Evolutionary conservation across 192 early-diverging fungal species (phyloP), one percentile per base, ranked within the genome.

Genomic region (Coemansia umbellata): DNA sequence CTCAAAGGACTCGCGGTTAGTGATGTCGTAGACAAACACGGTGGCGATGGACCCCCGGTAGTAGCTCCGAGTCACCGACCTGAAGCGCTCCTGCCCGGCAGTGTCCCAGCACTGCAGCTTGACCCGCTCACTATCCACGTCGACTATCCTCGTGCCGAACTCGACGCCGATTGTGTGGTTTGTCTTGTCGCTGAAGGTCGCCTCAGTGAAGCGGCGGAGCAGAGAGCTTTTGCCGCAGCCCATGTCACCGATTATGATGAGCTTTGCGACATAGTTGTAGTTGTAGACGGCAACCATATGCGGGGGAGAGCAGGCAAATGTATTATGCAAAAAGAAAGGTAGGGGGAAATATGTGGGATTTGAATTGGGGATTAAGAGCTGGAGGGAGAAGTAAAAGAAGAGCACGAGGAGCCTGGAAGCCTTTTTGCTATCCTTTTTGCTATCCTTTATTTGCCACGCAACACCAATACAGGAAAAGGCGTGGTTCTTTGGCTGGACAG

Each of bases 161-260:
- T 90, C 87, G 53, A 90, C 86, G 26, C 87, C 87, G 43, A 90
- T 90, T 8, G 87, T 90, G 53, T 90, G 84, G 26, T 81, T 83
- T 33, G 84, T 84, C 55, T 77, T 76, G 52, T 69, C 84, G 69
- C 73, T 80, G 61, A 80, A 80, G 9, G 58, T 56, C 21, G 67
- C 64, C 37, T 74, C 78, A 26, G 70, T 68, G 30, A 80, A 80
- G 33, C 69, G 57, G 37, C 72, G 78, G 3, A 80, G 69, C 35
- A 80, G 58, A 19, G 73, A 72, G 67, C 73, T 80, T 42, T 80
- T 80, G 58, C 78, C 78, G 36, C 63, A 64, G 53, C 78, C 74
- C 78, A 80, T 80, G 50, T 80, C 78, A 55, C 78, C 78, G 33
- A 80, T 73, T 21, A 80, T 54, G 9, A 80, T 77, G 50, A 80